Conservation (phyloP, 768 basidiomycete species). For the Mycena haematopus region DNA sequence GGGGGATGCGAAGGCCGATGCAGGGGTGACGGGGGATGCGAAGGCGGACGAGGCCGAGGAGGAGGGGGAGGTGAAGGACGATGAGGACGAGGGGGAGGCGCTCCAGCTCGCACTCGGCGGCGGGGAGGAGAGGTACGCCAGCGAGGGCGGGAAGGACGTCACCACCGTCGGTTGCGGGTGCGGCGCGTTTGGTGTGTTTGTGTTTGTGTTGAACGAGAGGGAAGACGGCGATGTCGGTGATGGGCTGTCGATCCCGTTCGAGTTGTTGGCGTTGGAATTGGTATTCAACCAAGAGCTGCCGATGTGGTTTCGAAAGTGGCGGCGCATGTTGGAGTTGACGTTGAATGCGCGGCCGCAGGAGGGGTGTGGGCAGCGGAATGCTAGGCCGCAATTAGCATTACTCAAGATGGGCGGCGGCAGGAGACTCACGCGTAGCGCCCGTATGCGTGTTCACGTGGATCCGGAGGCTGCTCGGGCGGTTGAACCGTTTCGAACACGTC, state of each 20-base stretch:
- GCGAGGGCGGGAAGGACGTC: not conserved
- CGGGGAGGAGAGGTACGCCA: not conserved
- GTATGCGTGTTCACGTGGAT: conserved; percentile 75
- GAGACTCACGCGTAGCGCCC: conserved; percentile 72
- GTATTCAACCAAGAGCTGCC: not conserved
- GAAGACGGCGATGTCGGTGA: not conserved
- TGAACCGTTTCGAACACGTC: conserved; percentile 69
- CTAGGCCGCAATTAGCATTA: conserved; percentile 40
- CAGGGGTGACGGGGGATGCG: no score
- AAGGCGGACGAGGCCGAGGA: no score
- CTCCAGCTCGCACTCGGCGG: conserved; percentile 4
- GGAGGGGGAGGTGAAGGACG: no score
- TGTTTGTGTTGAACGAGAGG: not conserved
- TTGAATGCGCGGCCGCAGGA: conserved; percentile 81
- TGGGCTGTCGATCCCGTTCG: not conserved
- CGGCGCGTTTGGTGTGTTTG: no score
- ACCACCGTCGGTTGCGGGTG: not conserved
- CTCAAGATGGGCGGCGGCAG: no score
- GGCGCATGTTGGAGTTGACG: conserved; percentile 85
- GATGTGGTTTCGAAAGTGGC: conserved; percentile 74
- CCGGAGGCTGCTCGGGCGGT: conserved; percentile 68
- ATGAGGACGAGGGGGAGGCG: not conserved
- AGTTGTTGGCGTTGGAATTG: not conserved
- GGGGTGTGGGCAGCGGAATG: conserved; percentile 77
- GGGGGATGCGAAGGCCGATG: not conserved